These are phyloP conservation scores for Leishmania turanica DNA, from an alignment of 208 protist genomes.

Conservation along the genomic window DNA sequence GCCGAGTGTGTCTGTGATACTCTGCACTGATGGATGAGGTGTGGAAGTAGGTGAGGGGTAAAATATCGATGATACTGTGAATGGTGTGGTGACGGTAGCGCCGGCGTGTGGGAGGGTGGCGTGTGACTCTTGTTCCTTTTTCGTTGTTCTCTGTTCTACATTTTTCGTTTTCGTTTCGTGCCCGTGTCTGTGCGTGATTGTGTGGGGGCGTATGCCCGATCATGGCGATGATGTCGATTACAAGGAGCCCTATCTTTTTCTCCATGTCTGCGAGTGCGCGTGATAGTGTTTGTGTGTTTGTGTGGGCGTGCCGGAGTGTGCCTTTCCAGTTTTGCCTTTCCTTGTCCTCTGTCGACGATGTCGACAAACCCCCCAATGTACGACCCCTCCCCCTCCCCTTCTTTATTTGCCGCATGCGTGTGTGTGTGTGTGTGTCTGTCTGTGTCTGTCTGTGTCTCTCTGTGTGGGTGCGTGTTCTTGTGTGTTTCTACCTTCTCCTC, in stretches of 20 bases:
- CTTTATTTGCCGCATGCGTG: not conserved
- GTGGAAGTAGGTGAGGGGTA: not conserved
- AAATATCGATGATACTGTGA: not conserved
- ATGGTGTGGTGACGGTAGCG: not conserved
- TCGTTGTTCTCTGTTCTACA: not conserved
- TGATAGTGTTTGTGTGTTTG: not conserved
- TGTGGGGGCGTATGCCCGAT: not conserved
- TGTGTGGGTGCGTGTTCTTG: constrained; percentile 11
- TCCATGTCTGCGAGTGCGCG: not conserved
- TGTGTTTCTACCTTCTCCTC: not conserved
- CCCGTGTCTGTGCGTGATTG: not conserved
- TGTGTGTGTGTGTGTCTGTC: constrained; percentile 12
- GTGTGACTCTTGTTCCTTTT: not conserved
- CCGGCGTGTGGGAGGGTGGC: not conserved
- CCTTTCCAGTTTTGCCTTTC: not conserved
- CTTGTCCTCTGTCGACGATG: not conserved
- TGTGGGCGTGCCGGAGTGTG: not conserved
- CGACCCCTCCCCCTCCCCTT: not conserved
- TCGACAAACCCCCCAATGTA: not conserved
- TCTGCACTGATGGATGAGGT: not conserved
- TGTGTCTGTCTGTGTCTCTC: not conserved
- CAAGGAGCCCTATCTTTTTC: constrained; percentile 6
- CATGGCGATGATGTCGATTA: not conserved
- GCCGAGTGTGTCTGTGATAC: not conserved
- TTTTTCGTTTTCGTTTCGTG: not conserved